A percentile compares a stretch with the other conserved stretches of the same genome.
Conservation (phyloP, 1,284 basidiomycete genomes). For the Mrakiaceae sp. region DNA sequence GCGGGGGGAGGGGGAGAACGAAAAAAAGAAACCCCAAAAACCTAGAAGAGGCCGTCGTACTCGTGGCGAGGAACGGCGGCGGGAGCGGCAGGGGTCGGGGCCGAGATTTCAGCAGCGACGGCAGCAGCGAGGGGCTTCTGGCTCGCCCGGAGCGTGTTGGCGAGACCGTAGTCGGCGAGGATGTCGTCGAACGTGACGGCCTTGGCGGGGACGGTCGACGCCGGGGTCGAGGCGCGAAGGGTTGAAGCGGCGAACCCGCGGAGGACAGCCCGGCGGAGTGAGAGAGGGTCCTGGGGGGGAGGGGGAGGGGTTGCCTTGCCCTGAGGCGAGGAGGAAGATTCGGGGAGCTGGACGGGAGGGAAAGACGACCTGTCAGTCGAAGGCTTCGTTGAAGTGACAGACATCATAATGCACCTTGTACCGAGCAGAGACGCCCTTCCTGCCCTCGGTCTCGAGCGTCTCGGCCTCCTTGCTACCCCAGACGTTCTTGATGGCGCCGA, state of each 20-base stretch:
- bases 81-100: no score
- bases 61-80: no score
- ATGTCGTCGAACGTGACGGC: background rate
- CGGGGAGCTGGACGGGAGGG: background rate
- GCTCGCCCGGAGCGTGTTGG: background rate
- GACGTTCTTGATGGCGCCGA: conserved; percentile 53
- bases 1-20: no score
- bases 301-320: background rate
- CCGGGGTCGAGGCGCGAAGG: background rate
- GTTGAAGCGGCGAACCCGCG: background rate
- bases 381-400: background rate
- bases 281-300: conserved; percentile 9
- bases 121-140: background rate
- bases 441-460: conserved; percentile 1
- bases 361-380: no score
- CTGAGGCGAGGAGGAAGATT: background rate
- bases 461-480: conserved; percentile 37
- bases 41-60: no score
- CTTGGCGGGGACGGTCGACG: background rate
- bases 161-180: conserved; percentile 5
- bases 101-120: no score
- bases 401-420: background rate
- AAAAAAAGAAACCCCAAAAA: no score
- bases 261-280: conserved; percentile 10
- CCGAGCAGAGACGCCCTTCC: conserved; percentile 6